Conservation (phyloP, 2,329 filamentous ascomycete species). For the Drechslerella coelobrocha region DNA sequence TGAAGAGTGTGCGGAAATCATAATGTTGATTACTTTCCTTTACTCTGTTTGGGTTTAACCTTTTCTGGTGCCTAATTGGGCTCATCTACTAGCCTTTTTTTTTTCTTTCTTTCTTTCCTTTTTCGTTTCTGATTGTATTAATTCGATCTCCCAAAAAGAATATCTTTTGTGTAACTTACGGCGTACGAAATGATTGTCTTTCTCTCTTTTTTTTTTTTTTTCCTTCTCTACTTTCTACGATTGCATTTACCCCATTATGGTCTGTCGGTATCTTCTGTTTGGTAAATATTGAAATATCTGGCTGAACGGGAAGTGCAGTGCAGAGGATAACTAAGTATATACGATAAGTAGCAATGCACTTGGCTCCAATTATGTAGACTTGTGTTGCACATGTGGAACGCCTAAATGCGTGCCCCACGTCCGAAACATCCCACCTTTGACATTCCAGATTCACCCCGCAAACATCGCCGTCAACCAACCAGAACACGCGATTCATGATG, state of each 20-base stretch:
- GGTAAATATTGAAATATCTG: not conserved
- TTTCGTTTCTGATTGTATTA: slow-evolving; percentile 16
- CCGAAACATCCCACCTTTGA: slow-evolving; percentile 21
- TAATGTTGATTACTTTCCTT: slow-evolving; percentile 42
- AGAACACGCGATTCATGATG: not conserved
- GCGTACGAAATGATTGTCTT: slow-evolving; percentile 39
- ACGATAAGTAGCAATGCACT: too few species aligned
- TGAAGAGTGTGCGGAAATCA: slow-evolving; percentile 69
- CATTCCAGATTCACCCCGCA: not conserved
- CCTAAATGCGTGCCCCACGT: slow-evolving; percentile 6
- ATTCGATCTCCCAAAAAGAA: slow-evolving; percentile 29
- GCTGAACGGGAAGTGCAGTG: too few species aligned
- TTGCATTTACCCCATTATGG: not conserved
- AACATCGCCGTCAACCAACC: not conserved
- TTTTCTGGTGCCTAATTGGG: slow-evolving; percentile 8
- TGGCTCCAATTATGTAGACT: too few species aligned
- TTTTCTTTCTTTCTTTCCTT: not conserved
- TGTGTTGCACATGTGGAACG: not conserved
- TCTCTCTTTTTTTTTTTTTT: slow-evolving; percentile 9
- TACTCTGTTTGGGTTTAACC: slow-evolving; percentile 50
- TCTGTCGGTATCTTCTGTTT: not conserved
- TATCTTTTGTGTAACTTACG: slow-evolving; percentile 38
- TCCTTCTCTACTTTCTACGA: not conserved
- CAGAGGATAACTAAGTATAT: too few species aligned
- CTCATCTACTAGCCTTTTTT: not conserved